phyloP scores from a whole-genome alignment of 306 rosid genomes.

The Cucurbita argyrosperma region DNA sequence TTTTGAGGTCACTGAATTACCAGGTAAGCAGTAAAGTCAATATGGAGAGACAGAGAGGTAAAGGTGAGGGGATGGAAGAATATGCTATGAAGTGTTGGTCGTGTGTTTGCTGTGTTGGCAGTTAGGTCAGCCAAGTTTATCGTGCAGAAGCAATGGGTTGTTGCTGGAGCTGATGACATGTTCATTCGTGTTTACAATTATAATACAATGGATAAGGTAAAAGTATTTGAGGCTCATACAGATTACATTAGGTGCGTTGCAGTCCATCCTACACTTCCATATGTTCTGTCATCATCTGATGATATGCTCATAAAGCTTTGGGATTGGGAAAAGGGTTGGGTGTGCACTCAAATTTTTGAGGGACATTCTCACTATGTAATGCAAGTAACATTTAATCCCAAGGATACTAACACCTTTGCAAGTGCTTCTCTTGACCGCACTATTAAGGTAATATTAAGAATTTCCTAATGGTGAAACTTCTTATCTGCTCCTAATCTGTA shows the following conservation, averaged over 20 bases:
- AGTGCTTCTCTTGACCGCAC: conserved; percentile 99
- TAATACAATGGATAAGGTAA: conserved; percentile 92
- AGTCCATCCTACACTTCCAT: conserved; percentile 94
- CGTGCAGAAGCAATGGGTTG: conserved; percentile 96
- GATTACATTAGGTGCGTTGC: conserved; percentile 98
- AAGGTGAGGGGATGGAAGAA: neutral
- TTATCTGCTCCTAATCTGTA: neutral
- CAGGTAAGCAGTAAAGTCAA: conserved; percentile 38
- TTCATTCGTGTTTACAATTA: conserved; percentile 79
- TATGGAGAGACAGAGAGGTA: neutral
- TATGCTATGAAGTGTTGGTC: conserved; percentile 2
- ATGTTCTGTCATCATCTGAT: conserved; percentile 87
- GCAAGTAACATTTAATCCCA: conserved; percentile 98
- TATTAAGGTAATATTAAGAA: conserved; percentile 43
- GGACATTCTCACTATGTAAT: conserved; percentile 97
- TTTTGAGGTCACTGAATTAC: conserved; percentile 86
- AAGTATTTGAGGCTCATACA: conserved; percentile 89
- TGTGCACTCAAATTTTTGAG: conserved; percentile 94
- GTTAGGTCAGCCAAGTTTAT: conserved; percentile 96
- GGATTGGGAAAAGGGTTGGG: conserved; percentile 99
- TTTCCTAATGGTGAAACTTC: conserved; percentile 8
- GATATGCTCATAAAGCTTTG: conserved; percentile 99
- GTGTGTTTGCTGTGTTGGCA: conserved; percentile 37
- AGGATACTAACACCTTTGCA: conserved; percentile 98
- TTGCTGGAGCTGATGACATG: conserved; percentile 98